Percentiles rank a stretch among this genome's conserved stretches.
Conservation (phyloP, 2,329 filamentous ascomycete species). For the Sporothrix dimorphospora region DNA sequence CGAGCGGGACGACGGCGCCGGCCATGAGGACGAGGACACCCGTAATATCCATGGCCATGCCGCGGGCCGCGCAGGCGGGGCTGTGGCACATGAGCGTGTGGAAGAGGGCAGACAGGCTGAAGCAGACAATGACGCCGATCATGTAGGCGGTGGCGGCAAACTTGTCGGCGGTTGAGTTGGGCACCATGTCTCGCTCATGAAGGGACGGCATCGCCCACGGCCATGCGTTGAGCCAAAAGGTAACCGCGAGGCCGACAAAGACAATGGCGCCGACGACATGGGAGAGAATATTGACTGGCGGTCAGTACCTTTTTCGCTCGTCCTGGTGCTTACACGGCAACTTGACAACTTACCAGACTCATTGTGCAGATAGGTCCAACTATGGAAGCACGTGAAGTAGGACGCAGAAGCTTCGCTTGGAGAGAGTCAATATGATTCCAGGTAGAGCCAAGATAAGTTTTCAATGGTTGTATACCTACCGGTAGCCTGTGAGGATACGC, state of each 20-base stretch:
- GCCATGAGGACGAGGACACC: slow-evolving; percentile 66
- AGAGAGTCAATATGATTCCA: neutral
- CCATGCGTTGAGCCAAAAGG: slow-evolving; percentile 39
- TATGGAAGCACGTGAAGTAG: slow-evolving; percentile 35
- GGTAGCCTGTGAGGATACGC: slow-evolving; percentile 19
- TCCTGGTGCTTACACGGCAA: neutral
- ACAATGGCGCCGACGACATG: slow-evolving; percentile 48
- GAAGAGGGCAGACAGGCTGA: slow-evolving; percentile 52
- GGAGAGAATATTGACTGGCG: slow-evolving; percentile 51
- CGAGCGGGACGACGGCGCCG: slow-evolving; percentile 60
- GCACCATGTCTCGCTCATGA: too few relatives aligned
- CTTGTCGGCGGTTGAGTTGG: slow-evolving; percentile 17
- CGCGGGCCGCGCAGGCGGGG: slow-evolving; percentile 50
- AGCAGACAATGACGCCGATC: slow-evolving; percentile 50
- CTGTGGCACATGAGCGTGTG: slow-evolving; percentile 62
- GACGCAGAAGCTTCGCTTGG: slow-evolving; percentile 37
- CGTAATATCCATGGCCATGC: slow-evolving; percentile 63
- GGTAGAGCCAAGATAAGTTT: neutral
- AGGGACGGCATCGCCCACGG: slow-evolving; percentile 9
- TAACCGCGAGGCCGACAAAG: slow-evolving; percentile 45
- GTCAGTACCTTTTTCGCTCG: neutral
- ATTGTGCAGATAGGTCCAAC: slow-evolving; percentile 39
- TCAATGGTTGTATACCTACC: neutral
- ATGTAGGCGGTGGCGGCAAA: slow-evolving; percentile 43
- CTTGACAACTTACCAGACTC: slow-evolving; percentile 35